Evolutionary conservation across 352 stramenopile species (phyloP), one percentile per base, ranked within the genome.

Genomic region (Nothophytophthora sp.): DNA sequence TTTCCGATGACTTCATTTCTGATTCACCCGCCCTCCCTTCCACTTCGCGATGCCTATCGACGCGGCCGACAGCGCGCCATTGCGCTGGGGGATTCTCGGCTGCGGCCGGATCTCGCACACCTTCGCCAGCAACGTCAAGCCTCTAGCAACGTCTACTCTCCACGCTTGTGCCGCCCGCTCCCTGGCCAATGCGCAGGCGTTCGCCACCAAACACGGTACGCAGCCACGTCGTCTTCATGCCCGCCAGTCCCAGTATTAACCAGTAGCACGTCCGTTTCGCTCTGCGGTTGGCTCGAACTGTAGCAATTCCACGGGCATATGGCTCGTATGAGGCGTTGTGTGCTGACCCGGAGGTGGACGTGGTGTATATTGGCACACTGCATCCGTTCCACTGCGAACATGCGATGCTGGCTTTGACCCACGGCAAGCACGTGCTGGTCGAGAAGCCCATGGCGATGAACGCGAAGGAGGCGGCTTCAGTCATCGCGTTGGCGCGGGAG

Each of bases 361-460:
- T 96, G 27, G 79, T 96, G n/a, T 97, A 97, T 53, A 70, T 97
- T 22, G 88, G 73, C 29, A 96, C 89, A 39, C 50, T 97, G 19
- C 87, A 97, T 63, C 66, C 67, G 15, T 76, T 79, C 44, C 86
- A 96, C 55, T 76, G 68, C 33, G 45, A 70, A 15, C 79, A 90
- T 41, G 75, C 76, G 11, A 43, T 79, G 32, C 58, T 87, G 51
- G 88, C 79, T 8, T 52, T 97, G 5, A 65, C 71, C 13, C 62
- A 78, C 37, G 70, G 76, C 48, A 97, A 97, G 49, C 86, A 97
- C 67, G 82, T 96, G 34, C 66, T 97, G 11, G 70, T 96, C 22
- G 90, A 97, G 64, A 97, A 97, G 57, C 88, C 88, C 0, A 89
- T 96, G 66, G 71, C 81, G 2, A 77, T 96, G 81, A 79, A 93